Evolutionary conservation across 148 eudicot genomes (phyloP), one percentile per base, ranked within the genome.

Genomic region (Rhododendron vialii): DNA sequence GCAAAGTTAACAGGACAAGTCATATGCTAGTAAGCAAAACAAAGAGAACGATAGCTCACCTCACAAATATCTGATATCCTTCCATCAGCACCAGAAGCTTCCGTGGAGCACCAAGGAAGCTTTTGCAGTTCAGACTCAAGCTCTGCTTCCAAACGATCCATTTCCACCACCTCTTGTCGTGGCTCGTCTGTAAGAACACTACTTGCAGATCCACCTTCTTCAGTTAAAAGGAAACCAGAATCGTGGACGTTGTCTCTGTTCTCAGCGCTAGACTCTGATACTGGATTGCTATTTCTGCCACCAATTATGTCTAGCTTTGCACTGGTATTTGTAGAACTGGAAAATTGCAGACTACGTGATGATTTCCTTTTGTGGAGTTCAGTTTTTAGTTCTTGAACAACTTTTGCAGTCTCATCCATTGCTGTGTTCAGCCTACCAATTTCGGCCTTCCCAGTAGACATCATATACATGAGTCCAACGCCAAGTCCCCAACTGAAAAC

Each of bases 381-480:
- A 24, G 86, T 74, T 91, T 93, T 93, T 33, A 94, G 83, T 84
- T 93, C 95, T 71, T 90, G 86, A 77, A 95, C 92, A 85, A 87
- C 91, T 86, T 92, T 92, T 83, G 92, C 88, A 79, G 98, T 93
- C 88, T 92, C 96, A 65, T 91, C 95, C 89, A 92, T 81, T 17
- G 91, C 88, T 4, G 55, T 28, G 83, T 91, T 92, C 85, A 95
- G 87, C 92, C 85, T 92, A 83, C 82, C 88, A 41, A 95, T 91
- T 87, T 95, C 96, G 26, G 91, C 88, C 80, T 93, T 95, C 86
- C 94, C 94, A 86, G 95, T 87, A 80, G 98, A 93, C 95, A 95
- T 92, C 96, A 94, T 95, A 88, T 87, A 95, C 90, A 91, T 90
- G 41, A 95, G 89, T 78, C 98, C 96, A 86, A 93, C 87, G 51